These are phyloP conservation scores for Penicillium frequentans DNA, from an alignment of 2,329 filamentous ascomycete genomes.

Conservation along the genomic window DNA sequence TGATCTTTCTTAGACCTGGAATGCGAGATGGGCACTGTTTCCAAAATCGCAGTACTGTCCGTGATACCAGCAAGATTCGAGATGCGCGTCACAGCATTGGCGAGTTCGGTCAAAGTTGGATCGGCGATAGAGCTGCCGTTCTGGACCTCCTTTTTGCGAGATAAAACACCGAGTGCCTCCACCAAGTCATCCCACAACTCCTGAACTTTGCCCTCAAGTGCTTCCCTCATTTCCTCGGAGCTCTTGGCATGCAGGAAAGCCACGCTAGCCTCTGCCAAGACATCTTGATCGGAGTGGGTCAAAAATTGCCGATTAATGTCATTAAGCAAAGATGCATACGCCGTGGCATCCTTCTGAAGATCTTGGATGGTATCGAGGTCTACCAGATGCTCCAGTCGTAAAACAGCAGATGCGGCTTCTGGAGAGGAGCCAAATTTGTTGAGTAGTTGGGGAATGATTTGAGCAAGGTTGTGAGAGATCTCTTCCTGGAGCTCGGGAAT, in stretches of 20 bases:
- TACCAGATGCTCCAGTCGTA: constrained; percentile 81
- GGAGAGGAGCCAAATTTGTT: constrained; percentile 93
- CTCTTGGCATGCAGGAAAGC: constrained; percentile 82
- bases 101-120: constrained; percentile 66
- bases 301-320: constrained; percentile 94
- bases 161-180: constrained; percentile 69
- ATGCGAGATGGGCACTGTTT: constrained; percentile 48
- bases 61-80: constrained; percentile 77
- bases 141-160: constrained; percentile 70
- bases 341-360: constrained; percentile 78
- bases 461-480: constrained; percentile 73
- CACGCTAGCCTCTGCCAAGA: constrained; percentile 78
- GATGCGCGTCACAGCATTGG: constrained; percentile 74
- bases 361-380: constrained; percentile 87
- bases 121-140: constrained; percentile 67
- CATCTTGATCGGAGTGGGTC: constrained; percentile 82
- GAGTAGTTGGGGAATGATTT: constrained; percentile 77
- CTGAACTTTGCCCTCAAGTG: constrained; percentile 76
- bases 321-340: constrained; percentile 77
- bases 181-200: constrained; percentile 83
- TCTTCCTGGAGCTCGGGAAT: constrained; percentile 71
- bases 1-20: constrained; percentile 41
- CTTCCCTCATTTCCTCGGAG: constrained; percentile 84
- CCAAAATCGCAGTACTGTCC: constrained; percentile 73
- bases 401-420: constrained; percentile 78